Conservation (phyloP, 2,329 filamentous ascomycete genomes). For the Pseudogymnoascus sp. region DNA sequence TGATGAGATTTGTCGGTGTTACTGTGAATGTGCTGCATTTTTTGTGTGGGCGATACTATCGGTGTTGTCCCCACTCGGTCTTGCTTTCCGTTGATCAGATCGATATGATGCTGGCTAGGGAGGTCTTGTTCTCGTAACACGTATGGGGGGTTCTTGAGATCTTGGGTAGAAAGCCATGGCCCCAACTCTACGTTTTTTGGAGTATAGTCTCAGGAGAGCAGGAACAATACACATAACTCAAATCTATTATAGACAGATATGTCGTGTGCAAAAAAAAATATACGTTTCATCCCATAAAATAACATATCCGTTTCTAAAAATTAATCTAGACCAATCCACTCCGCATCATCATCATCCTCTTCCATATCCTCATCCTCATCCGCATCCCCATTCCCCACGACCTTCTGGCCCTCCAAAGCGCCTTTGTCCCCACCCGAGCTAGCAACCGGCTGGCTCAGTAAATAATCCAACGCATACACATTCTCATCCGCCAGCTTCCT, state of each 20-base stretch:
- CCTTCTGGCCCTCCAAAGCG: slow-evolving; percentile 25
- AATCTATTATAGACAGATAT: not conserved
- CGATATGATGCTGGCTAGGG: not conserved
- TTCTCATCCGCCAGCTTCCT: slow-evolving; percentile 80
- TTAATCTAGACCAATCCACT: slow-evolving; percentile 46
- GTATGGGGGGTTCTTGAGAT: not conserved
- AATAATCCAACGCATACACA: slow-evolving; percentile 78
- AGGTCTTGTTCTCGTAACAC: not conserved
- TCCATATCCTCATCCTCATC: slow-evolving; percentile 27
- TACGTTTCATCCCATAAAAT: not conserved
- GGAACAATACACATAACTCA: not conserved
- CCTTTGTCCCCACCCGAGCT: slow-evolving; percentile 23
- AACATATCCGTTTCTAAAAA: slow-evolving; percentile 7
- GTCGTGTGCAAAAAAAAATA: not conserved
- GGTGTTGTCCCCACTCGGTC: not conserved
- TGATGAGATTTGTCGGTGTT: not conserved
- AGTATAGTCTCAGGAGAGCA: not conserved
- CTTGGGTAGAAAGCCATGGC: slow-evolving; percentile 1
- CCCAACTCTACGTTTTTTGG: not conserved
- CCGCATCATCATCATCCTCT: slow-evolving; percentile 36
- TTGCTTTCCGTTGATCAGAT: not conserved
- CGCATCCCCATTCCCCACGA: slow-evolving; percentile 30
- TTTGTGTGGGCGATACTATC: not conserved
- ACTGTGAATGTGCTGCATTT: not conserved
- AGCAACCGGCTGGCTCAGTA: slow-evolving; percentile 47